These are phyloP conservation scores for Nemania sp. DNA, from an alignment of 2,329 filamentous ascomycete species.

Conservation along the genomic window DNA sequence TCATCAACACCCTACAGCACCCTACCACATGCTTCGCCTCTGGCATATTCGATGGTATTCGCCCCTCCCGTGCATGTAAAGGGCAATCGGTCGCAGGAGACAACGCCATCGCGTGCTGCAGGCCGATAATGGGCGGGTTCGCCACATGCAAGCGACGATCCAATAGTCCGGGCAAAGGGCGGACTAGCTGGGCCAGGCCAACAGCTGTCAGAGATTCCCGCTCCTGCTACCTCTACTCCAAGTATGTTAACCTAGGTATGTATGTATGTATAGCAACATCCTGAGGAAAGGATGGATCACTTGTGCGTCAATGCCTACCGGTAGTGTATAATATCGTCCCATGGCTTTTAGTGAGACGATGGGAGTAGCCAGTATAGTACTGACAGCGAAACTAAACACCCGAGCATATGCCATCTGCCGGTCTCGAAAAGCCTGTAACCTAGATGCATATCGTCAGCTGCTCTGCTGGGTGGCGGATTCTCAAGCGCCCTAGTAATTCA, in stretches of 20 bases:
- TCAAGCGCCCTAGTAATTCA: no score
- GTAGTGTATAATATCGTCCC: neutral
- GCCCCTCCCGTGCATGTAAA: neutral
- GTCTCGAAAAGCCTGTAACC: neutral
- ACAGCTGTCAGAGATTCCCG: neutral
- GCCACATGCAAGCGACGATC: neutral
- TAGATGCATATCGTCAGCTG: neutral
- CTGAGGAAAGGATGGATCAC: neutral
- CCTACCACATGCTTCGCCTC: conserved; percentile 1
- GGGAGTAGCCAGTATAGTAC: neutral
- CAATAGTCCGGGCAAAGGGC: neutral
- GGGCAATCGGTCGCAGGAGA: neutral
- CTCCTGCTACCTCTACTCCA: neutral
- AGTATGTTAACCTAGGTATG: neutral
- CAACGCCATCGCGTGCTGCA: neutral
- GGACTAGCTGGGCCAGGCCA: neutral
- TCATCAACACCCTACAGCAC: neutral
- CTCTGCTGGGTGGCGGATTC: neutral
- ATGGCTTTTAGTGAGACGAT: neutral
- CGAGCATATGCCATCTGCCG: neutral
- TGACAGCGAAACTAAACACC: neutral
- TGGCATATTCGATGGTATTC: neutral
- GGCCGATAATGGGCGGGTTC: neutral
- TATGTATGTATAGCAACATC: neutral
- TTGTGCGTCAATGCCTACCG: neutral